Conservation (phyloP, 2,329 filamentous ascomycete species). For the Aspergillus novoparasiticus region DNA sequence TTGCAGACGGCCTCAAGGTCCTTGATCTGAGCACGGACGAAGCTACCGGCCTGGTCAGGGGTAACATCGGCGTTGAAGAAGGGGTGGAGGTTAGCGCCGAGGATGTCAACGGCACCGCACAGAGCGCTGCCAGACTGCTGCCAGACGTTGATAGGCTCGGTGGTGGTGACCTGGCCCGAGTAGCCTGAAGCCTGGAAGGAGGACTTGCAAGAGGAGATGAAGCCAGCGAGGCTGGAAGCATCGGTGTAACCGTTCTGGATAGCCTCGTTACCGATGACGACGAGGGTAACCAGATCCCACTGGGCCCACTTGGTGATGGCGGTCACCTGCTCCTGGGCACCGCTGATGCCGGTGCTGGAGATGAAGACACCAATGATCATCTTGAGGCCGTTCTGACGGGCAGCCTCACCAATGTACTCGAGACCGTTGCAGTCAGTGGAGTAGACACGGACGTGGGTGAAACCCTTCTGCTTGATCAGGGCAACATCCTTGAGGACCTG, state of each 20-base stretch:
- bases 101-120: conserved; percentile 74
- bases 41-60: conserved; percentile 70
- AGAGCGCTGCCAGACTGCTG: conserved; percentile 61
- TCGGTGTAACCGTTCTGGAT: conserved; percentile 73
- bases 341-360: conserved; percentile 61
- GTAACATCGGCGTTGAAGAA: conserved; percentile 80
- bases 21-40: conserved; percentile 73
- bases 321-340: conserved; percentile 71
- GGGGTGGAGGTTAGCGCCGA: conserved; percentile 86
- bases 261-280: conserved; percentile 90
- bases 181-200: conserved; percentile 68
- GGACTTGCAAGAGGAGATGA: conserved; percentile 69
- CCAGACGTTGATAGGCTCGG: conserved; percentile 82
- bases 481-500: conserved; percentile 64
- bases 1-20: conserved; percentile 71
- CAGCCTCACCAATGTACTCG: conserved; percentile 71
- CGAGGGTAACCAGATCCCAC: conserved; percentile 75
- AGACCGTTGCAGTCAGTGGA: conserved; percentile 87
- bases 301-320: conserved; percentile 72
- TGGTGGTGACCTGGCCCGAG: conserved; percentile 75
- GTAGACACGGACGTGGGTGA: conserved; percentile 78
- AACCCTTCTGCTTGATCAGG: conserved; percentile 65
- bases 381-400: conserved; percentile 67
- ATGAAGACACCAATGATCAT: conserved; percentile 90
- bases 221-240: conserved; percentile 65